A percentile compares a stretch with the other conserved stretches of the same genome.
Conservation (phyloP, 2,329 filamentous ascomycete genomes). For the Colletotrichum cuscutae region DNA sequence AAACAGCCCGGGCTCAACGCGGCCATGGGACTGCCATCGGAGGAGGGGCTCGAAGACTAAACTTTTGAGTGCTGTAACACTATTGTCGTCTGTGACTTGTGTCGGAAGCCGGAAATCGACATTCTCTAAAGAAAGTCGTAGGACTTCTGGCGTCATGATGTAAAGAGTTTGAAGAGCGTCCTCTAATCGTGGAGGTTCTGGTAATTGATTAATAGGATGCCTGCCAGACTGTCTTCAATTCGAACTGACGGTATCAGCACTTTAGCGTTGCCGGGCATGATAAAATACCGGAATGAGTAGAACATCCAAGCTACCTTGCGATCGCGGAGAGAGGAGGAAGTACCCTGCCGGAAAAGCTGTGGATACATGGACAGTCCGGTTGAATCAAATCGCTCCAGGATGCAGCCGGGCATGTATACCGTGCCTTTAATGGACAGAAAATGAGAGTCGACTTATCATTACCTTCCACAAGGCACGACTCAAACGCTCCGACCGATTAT, state of each 20-base stretch:
- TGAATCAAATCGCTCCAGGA: not conserved
- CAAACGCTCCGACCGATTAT: not conserved
- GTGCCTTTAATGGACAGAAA: not conserved
- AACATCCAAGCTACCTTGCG: not conserved
- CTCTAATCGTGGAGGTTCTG: not conserved
- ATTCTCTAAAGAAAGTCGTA: constrained; percentile 17
- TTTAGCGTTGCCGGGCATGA: not conserved
- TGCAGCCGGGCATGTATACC: not conserved
- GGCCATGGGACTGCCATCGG: constrained; percentile 10
- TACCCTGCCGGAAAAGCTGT: not conserved
- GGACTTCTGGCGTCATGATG: constrained; percentile 17
- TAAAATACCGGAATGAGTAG: not conserved
- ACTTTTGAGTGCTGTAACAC: constrained; percentile 21
- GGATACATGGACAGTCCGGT: not conserved
- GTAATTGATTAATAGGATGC: not conserved
- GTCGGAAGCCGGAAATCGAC: constrained; percentile 26
- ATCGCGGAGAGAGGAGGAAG: not conserved
- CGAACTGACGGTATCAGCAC: not conserved
- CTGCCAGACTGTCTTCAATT: too few relatives aligned
- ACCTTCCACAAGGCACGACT: not conserved
- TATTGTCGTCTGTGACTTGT: constrained; percentile 22
- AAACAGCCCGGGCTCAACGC: constrained; percentile 1
- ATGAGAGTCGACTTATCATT: not conserved
- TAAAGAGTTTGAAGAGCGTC: not conserved
- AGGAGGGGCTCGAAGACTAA: constrained; percentile 25